Percentiles rank a stretch among this genome's conserved stretches.
Conservation (phyloP, 2,329 filamentous ascomycete genomes). For the Penicillium sp. region DNA sequence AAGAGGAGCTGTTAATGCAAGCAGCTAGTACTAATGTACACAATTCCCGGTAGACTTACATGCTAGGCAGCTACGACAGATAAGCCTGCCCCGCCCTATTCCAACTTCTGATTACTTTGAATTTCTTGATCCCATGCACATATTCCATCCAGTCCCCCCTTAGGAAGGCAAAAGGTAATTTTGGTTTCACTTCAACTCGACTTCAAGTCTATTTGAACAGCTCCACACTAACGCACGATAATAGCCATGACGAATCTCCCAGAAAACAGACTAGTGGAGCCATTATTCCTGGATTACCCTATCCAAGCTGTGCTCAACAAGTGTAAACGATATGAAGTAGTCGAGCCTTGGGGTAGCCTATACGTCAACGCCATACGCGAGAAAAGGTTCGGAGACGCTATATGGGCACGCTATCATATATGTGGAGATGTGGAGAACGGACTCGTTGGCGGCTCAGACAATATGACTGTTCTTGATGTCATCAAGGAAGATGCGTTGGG, state of each 20-base stretch:
- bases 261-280: neutral
- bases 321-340: neutral
- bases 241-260: neutral
- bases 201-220: neutral
- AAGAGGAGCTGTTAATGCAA: no score
- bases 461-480: neutral
- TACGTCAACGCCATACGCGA: neutral
- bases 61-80: no score
- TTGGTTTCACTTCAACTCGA: neutral
- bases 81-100: no score
- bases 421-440: neutral
- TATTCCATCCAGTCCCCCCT: no score
- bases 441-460: neutral
- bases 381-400: neutral
- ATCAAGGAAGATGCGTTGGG: neutral
- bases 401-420: constrained; percentile 1
- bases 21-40: no score
- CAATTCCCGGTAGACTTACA: no score
- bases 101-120: no score
- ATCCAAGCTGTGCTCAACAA: neutral
- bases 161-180: neutral
- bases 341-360: neutral
- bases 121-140: no score
- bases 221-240: neutral
- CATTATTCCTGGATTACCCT: neutral